Evolutionary conservation across 176 grass and related monocot species (phyloP).

Genomic region (Ensete glaucum): DNA sequence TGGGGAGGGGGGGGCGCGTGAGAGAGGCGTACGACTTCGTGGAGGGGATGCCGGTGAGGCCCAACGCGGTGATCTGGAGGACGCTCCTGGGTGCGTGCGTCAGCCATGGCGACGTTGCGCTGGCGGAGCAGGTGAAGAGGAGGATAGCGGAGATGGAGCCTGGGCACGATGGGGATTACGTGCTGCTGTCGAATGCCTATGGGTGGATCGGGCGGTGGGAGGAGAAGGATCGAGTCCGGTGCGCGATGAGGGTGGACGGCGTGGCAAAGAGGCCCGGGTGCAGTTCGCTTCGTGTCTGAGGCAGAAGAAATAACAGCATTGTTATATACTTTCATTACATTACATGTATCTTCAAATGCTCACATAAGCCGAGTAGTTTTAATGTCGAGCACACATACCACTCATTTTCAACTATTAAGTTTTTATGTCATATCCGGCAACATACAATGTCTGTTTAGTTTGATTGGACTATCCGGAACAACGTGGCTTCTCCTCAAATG

Average conservation of each 20-base stretch:
- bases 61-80: conserved; percentile 40
- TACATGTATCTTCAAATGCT: no score
- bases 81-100: conserved; percentile 39
- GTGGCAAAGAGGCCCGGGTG: conserved; percentile 37
- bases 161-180: conserved; percentile 34
- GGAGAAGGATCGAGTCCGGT: conserved; percentile 36
- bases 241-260: conserved; percentile 25
- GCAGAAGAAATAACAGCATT: no score
- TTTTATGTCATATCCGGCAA: no score
- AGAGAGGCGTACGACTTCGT: conserved; percentile 31
- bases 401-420: no score
- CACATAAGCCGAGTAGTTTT: no score
- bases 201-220: conserved; percentile 36
- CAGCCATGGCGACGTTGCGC: conserved; percentile 40
- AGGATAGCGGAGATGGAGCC: conserved; percentile 24
- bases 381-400: no score
- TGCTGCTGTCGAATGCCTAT: conserved; percentile 41
- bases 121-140: conserved; percentile 29
- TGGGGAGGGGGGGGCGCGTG: conserved; percentile 34
- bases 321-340: no score
- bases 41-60: conserved; percentile 24
- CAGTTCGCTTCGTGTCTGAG: conserved; percentile 3
- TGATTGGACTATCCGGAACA: no score
- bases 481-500: no score
- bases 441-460: no score